phyloP scores from a whole-genome alignment of 176 grass and related monocot genomes.

The Guadua angustifolia region DNA sequence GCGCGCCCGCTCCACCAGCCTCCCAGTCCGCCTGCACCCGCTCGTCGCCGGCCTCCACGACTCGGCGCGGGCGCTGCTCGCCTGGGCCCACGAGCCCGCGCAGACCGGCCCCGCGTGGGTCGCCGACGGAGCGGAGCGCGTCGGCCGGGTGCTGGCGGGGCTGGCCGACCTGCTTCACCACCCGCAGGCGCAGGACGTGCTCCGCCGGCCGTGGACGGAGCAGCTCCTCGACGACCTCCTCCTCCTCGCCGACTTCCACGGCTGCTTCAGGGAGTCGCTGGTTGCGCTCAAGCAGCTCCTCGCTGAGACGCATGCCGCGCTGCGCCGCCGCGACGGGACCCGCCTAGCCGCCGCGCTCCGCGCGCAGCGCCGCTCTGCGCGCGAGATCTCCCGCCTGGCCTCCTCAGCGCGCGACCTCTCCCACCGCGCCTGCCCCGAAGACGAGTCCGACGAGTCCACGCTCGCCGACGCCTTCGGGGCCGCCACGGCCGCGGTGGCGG shows the following conservation, averaged over 20 bases:
- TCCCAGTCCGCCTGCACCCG: conserved; percentile 66
- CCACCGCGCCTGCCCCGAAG: conserved; percentile 32
- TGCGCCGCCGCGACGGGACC: conserved; percentile 47
- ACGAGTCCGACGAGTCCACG: conserved; percentile 50
- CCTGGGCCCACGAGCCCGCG: conserved; percentile 44
- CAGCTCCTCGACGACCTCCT: conserved; percentile 66
- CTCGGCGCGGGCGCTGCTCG: conserved; percentile 44
- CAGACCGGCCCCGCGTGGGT: conserved; percentile 46
- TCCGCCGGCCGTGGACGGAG: conserved; percentile 54
- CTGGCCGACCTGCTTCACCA: conserved; percentile 58
- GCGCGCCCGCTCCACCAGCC: conserved; percentile 54
- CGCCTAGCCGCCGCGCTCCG: conserved; percentile 57
- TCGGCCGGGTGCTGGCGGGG: conserved; percentile 3
- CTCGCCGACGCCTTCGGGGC: conserved; percentile 49
- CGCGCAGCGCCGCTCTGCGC: conserved; percentile 52
- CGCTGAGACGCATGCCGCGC: conserved; percentile 53
- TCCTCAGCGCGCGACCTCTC: conserved; percentile 52
- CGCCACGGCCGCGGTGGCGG: conserved; percentile 43
- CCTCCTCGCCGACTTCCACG: conserved; percentile 60
- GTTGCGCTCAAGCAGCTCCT: conserved; percentile 49
- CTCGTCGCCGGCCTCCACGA: conserved; percentile 61
- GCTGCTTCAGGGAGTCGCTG: conserved; percentile 55
- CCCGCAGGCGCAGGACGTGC: conserved; percentile 61
- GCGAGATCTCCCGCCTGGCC: conserved; percentile 44
- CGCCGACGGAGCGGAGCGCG: conserved; percentile 32